phyloP scores from a whole-genome alignment of 2,329 filamentous ascomycete species.

The Fusarium brachygibbosum region DNA sequence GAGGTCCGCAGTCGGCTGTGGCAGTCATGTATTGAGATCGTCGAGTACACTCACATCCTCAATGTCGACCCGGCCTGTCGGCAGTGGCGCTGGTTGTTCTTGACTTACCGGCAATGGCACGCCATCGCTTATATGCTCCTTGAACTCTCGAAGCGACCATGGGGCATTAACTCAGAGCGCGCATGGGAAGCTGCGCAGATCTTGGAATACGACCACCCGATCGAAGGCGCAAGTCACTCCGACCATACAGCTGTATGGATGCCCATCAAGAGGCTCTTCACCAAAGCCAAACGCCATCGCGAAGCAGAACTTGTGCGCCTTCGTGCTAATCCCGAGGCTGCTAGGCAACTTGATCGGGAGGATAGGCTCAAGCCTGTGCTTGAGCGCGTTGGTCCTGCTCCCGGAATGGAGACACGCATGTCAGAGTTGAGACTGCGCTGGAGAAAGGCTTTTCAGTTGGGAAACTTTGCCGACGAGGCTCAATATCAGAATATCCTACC shows the following conservation, averaged over 20 bases:
- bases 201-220: conserved; percentile 40
- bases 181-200: conserved; percentile 43
- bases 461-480: conserved; percentile 5
- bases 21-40: conserved; percentile 43
- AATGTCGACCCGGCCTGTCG: conserved; percentile 36
- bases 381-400: conserved; percentile 37
- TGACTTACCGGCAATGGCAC: conserved; percentile 39
- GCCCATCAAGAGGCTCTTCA: conserved; percentile 38
- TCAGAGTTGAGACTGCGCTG: conserved; percentile 35
- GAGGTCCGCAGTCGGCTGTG: conserved; percentile 37
- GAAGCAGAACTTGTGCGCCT: conserved; percentile 31
- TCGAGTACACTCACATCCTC: conserved; percentile 40
- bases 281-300: conserved; percentile 35
- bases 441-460: conserved; percentile 38
- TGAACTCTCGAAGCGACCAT: conserved; percentile 34
- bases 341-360: conserved; percentile 33
- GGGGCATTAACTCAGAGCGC: conserved; percentile 37
- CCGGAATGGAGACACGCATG: conserved; percentile 41
- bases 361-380: conserved; percentile 39
- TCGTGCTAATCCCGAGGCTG: conserved; percentile 34
- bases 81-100: conserved; percentile 41
- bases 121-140: conserved; percentile 42
- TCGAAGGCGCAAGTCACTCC: conserved; percentile 24
- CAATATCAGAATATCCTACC: conserved; percentile 25
- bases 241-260: conserved; percentile 42